These are phyloP conservation scores for Xylariales sp. DNA, from an alignment of 2,329 filamentous ascomycete genomes.

Conservation along the genomic window DNA sequence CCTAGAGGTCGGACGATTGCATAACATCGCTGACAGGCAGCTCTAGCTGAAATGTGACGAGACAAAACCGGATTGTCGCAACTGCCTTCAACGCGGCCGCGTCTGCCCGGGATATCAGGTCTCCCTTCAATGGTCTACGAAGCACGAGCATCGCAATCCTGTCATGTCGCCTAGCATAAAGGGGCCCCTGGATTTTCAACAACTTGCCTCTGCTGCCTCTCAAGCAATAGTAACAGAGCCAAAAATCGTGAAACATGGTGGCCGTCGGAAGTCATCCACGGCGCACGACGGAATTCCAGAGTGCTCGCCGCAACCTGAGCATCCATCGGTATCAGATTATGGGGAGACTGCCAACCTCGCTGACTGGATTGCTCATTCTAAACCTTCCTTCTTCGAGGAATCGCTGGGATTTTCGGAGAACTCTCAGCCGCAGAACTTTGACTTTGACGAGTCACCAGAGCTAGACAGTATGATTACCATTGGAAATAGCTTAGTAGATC, in stretches of 20 bases:
- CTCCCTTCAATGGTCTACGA: slow-evolving; percentile 7
- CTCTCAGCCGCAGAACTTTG: too few species aligned
- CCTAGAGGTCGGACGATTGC: too few species aligned
- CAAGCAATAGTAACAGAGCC: not conserved
- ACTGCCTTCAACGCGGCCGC: slow-evolving; percentile 4
- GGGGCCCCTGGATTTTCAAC: slow-evolving; percentile 4
- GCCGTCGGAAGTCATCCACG: too few species aligned
- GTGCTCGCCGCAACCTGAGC: not conserved
- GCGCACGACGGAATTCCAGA: not conserved
- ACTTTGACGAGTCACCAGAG: too few species aligned
- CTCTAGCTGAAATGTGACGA: slow-evolving; percentile 2
- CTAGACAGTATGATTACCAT: too few species aligned
- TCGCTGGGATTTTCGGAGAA: too few species aligned
- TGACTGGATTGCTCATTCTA: too few species aligned
- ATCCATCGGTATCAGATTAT: too few species aligned
- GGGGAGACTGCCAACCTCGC: not conserved
- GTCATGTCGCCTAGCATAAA: not conserved
- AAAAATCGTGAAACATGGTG: too few species aligned
- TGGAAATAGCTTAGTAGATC: too few species aligned
- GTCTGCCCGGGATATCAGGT: slow-evolving; percentile 6
- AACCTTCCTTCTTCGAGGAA: too few species aligned
- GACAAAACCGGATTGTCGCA: slow-evolving; percentile 4
- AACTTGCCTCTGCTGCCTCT: slow-evolving; percentile 1
- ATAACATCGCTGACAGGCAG: not conserved
- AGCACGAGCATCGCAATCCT: slow-evolving; percentile 4